Base-by-base conservation (phyloP, 2,329 filamentous ascomycete genomes). In the Penicillium sp. region DNA sequence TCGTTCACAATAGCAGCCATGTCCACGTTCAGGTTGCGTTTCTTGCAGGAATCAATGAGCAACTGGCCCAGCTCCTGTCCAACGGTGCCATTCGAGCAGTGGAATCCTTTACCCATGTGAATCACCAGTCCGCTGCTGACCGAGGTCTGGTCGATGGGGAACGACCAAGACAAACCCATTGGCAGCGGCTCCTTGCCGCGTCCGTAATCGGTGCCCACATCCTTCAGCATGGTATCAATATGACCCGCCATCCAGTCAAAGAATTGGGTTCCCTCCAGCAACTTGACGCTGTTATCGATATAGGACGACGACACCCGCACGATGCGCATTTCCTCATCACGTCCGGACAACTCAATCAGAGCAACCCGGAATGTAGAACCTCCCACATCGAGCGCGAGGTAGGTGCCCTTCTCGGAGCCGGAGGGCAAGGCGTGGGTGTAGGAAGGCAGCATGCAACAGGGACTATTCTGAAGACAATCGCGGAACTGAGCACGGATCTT, bases 201-300 rank as follows among this genome's bases (percentile, higher is more conserved):
- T 16, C 68, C 69, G 39, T 71, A 75, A 48, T 75, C 71, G 27
- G 74, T 68, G 20, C 69, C 58, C 62, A 72, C 67, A 54, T 69
- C 56, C 64, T 67, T 67, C 43, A 86, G 69, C 67, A 81, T 81
- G 8, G 77, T 74, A 39, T 78, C 76, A 50, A 87, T 84, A 53
- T 79, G 77, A 43, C 74, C 74, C 5, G 83, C 84, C 79, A 87
- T 85, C 84, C 84, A 87, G 63, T 85, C 82, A 63, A 86, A 87
- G 66, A 87, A 86, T 1, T 74, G 71, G 22, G 74, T 75, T 2
- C 82, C 83, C 50, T 76, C 72, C 53, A 86, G 68, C 41, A 75
- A 68, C 46, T 82, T 80, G 44, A 85, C 78, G 13, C 69, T 63
- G 54, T 82, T 77, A 62, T 83, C 80, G 56, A 87, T 86, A 44